A percentile compares a stretch with the other conserved stretches of the same genome.
These are phyloP conservation scores for Arxiozyma telluris DNA, from an alignment of 1,139 yeast genomes.

Conservation along the genomic window DNA sequence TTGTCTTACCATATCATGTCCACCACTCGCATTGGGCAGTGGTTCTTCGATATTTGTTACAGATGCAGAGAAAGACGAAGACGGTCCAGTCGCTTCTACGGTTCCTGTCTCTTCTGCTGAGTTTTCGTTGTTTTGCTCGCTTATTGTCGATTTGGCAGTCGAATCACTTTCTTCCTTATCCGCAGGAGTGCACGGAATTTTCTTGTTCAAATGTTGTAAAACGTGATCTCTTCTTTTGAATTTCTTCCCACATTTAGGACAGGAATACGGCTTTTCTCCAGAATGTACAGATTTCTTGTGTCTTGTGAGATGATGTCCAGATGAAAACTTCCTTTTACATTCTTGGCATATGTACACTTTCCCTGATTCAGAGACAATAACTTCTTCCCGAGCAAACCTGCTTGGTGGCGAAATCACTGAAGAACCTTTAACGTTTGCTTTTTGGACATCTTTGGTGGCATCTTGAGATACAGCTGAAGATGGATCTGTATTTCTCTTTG, in stretches of 20 bases:
- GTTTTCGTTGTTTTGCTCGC: not conserved
- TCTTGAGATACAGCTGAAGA: not conserved
- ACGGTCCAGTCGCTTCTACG: not conserved
- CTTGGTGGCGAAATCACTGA: slow-evolving; percentile 11
- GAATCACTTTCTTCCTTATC: not conserved
- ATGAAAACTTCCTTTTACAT: slow-evolving; percentile 31
- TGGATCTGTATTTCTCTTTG: slow-evolving; percentile 1
- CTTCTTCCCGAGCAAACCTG: slow-evolving; percentile 26
- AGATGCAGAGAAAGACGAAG: not conserved
- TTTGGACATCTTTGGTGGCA: not conserved
- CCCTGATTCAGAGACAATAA: slow-evolving; percentile 28
- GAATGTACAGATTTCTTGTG: slow-evolving; percentile 33
- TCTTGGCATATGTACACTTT: slow-evolving; percentile 31
- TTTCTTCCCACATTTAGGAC: slow-evolving; percentile 33
- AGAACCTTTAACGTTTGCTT: slow-evolving; percentile 3
- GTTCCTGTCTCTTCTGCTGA: not conserved
- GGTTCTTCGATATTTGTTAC: not conserved
- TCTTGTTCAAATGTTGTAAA: slow-evolving; percentile 31
- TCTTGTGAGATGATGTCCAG: slow-evolving; percentile 32
- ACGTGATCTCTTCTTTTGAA: slow-evolving; percentile 33
- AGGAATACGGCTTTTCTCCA: slow-evolving; percentile 32
- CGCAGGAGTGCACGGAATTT: slow-evolving; percentile 28
- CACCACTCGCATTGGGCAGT: not conserved
- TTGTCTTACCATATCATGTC: not conserved
- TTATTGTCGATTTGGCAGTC: not conserved